Base-by-base conservation (phyloP, 176 grass and related monocot species). In the Puccinellia tenuiflora region DNA sequence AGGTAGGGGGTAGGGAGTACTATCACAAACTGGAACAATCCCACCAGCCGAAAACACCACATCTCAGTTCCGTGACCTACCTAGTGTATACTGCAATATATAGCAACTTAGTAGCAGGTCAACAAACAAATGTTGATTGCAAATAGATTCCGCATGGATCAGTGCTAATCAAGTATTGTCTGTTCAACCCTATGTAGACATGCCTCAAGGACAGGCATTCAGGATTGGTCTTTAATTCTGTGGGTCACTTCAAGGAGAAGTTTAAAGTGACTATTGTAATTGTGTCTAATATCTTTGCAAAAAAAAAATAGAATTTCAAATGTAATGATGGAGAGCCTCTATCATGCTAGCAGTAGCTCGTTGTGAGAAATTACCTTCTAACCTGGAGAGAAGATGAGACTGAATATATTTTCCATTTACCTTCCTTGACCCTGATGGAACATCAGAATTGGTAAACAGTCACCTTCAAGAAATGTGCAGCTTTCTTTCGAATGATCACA, bases 391-490 rank as follows among this genome's bases (percentile, higher is more conserved):
- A 89, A 98, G 92, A 93, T 91, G 88, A 61, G 96, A 93, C 43
- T 93, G 92, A 59, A 98, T 90, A 90, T 98, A 95, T 50, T 91
- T 98, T 79, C 96, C 92, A 65, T 83, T 93, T 75, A 98, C 92
- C n/a, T n/a, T n/a, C n/a, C n/a, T 95, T 56, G 92, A 86, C 83
- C 84, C 80, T 84, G 61, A 59, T 18, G 56, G 88, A 77, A 98
- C 79, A 46, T 86, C 88, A 82, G 84, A 90, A 62, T 61, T 74
- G 61, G 6, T 15, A 68, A 28, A 60, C 11, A 73, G 37, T 78
- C 15, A 24, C 76, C 37, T 28, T 29, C 25, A 10, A 26, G 34
- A 53, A 43, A 4, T 29, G 37, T 45, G 53, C 53, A 26, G 8
- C 31, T 68, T 78, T 33, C 4, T 78, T 43, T 45, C 67, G 33